phyloP scores from a whole-genome alignment of 306 rosid genomes.

The Malus sylvestris region DNA sequence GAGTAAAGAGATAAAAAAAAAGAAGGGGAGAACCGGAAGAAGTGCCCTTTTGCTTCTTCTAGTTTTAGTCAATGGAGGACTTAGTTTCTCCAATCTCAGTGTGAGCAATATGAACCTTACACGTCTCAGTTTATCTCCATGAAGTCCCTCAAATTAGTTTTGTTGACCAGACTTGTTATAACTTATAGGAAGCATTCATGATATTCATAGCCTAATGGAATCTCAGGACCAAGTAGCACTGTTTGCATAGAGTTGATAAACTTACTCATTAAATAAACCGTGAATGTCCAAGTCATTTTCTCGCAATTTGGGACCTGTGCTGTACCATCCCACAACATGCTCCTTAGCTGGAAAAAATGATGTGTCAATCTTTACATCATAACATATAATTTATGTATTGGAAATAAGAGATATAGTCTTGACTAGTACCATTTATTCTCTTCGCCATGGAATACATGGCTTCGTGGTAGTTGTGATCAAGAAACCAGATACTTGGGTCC shows the following conservation, averaged over 20 bases:
- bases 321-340: constrained; percentile 88
- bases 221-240: not conserved
- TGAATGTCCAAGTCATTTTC: constrained; percentile 84
- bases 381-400: not conserved
- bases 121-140: not conserved
- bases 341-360: constrained; percentile 51
- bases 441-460: constrained; percentile 85
- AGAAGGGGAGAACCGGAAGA: not conserved
- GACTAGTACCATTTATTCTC: constrained; percentile 58
- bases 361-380: not conserved
- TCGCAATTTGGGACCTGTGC: constrained; percentile 76
- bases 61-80: not conserved
- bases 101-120: not conserved
- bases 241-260: not conserved
- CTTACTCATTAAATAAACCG: constrained; percentile 59
- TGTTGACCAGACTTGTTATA: not conserved
- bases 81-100: not conserved
- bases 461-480: constrained; percentile 81
- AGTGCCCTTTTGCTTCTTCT: not conserved
- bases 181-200: not conserved
- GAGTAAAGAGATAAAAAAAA: not conserved
- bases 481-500: constrained; percentile 85
- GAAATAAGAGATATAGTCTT: not conserved
- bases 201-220: not conserved
- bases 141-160: not conserved